These are phyloP conservation scores for Phoenix roebelenii DNA, from an alignment of 176 grass and related monocot species.

Conservation along the genomic window DNA sequence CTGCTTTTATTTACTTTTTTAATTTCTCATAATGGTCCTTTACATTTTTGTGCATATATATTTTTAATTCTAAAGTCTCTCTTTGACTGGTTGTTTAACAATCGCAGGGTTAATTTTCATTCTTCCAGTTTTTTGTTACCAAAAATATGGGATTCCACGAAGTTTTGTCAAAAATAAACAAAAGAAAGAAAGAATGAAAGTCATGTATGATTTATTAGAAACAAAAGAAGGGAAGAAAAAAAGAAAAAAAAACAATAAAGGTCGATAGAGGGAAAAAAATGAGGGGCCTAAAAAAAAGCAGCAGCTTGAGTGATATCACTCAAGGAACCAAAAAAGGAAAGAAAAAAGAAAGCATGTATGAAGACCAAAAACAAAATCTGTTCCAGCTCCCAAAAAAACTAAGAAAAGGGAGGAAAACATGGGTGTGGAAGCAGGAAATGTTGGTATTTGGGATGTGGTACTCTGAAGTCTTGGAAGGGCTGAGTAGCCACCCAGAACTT, in stretches of 20 bases:
- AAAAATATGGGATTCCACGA: constrained; percentile 1
- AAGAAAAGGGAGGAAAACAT: constrained; percentile 10
- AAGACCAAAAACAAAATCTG: no score
- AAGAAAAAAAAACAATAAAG: neutral
- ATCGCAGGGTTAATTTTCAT: constrained; percentile 58
- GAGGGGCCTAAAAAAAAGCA: no score
- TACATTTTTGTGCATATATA: constrained; percentile 11
- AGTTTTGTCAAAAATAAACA: constrained; percentile 2
- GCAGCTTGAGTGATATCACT: no score
- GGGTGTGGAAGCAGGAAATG: neutral
- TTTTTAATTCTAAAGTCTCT: constrained; percentile 21
- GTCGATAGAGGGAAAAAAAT: constrained; percentile 20
- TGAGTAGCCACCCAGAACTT: constrained; percentile 25
- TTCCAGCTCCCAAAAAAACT: neutral
- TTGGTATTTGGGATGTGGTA: constrained; percentile 26
- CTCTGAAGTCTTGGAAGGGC: constrained; percentile 21
- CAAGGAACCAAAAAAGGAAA: no score
- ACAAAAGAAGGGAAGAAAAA: constrained; percentile 10
- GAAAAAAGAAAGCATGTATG: no score
- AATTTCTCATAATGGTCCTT: neutral
- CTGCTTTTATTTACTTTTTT: neutral
- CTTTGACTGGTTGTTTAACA: constrained; percentile 42
- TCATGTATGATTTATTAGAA: constrained; percentile 7
- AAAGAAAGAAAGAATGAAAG: constrained; percentile 5
- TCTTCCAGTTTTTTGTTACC: constrained; percentile 50